Conservation (phyloP, 176 grass and related monocot genomes). For the Poa annua region DNA sequence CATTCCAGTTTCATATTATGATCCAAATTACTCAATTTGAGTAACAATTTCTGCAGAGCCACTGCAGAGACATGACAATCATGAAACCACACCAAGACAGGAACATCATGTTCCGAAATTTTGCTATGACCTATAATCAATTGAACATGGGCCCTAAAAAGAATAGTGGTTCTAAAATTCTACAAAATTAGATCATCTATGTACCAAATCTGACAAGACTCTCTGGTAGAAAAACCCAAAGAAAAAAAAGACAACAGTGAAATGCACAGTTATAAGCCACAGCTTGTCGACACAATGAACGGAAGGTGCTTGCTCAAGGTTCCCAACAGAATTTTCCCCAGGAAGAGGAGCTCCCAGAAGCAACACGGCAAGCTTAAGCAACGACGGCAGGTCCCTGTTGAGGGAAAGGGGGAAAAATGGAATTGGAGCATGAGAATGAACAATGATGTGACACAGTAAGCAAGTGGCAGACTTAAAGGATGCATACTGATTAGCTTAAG, state of each 20-base stretch:
- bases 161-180: slow-evolving; percentile 48
- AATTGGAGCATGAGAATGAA: slow-evolving; percentile 7
- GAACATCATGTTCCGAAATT: slow-evolving; percentile 16
- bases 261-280: slow-evolving; percentile 46
- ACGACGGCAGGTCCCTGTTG: slow-evolving; percentile 68
- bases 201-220: slow-evolving; percentile 50
- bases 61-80: background rate
- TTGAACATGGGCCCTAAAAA: slow-evolving; percentile 54
- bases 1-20: slow-evolving; percentile 17
- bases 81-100: slow-evolving; percentile 30
- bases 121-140: slow-evolving; percentile 51
- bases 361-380: slow-evolving; percentile 55
- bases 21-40: slow-evolving; percentile 30
- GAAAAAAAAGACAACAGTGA: slow-evolving; percentile 27
- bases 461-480: background rate
- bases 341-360: slow-evolving; percentile 39
- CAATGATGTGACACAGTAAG: slow-evolving; percentile 24
- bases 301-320: slow-evolving; percentile 31
- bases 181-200: slow-evolving; percentile 51
- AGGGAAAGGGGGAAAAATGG: background rate
- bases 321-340: slow-evolving; percentile 28
- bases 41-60: slow-evolving; percentile 12
- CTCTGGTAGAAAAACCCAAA: background rate
- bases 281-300: slow-evolving; percentile 18
- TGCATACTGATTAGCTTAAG: slow-evolving; percentile 9